phyloP scores from a whole-genome alignment of 2,329 filamentous ascomycete species.

The Colletotrichum siamense region DNA sequence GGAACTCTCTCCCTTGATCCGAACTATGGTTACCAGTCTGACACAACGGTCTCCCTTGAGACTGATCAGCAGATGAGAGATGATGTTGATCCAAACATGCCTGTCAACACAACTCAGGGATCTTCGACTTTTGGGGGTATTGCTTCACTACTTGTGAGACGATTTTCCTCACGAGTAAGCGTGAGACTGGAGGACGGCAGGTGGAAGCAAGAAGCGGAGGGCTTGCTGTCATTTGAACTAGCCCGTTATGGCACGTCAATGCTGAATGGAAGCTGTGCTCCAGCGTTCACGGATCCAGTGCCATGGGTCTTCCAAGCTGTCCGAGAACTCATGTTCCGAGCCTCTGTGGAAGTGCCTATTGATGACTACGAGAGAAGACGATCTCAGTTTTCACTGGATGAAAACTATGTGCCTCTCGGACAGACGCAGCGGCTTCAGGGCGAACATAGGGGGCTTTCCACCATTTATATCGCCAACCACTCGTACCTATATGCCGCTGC shows the following conservation, averaged over 20 bases:
- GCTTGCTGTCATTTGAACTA: neutral
- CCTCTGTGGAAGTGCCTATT: neutral
- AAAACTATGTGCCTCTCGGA: neutral
- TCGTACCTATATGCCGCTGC: neutral
- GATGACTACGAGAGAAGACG: neutral
- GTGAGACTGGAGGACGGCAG: neutral
- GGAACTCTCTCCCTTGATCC: neutral
- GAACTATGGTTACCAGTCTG: neutral
- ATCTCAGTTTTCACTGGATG: neutral
- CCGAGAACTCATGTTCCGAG: neutral
- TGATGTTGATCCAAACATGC: neutral
- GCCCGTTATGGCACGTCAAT: neutral
- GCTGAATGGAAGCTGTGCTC: neutral
- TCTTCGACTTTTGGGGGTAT: neutral
- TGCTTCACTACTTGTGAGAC: neutral
- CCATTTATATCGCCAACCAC: neutral
- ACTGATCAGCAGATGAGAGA: neutral
- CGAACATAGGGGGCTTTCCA: neutral
- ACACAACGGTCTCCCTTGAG: neutral
- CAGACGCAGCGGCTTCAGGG: neutral
- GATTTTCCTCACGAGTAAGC: neutral
- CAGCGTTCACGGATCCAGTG: neutral
- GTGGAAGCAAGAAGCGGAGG: neutral
- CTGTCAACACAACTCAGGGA: neutral
- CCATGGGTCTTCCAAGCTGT: neutral